A percentile compares a stretch with the other conserved stretches of the same genome.
Conservation (phyloP, 192 early-diverging fungal genomes). For the Entomortierella beljakovae region DNA sequence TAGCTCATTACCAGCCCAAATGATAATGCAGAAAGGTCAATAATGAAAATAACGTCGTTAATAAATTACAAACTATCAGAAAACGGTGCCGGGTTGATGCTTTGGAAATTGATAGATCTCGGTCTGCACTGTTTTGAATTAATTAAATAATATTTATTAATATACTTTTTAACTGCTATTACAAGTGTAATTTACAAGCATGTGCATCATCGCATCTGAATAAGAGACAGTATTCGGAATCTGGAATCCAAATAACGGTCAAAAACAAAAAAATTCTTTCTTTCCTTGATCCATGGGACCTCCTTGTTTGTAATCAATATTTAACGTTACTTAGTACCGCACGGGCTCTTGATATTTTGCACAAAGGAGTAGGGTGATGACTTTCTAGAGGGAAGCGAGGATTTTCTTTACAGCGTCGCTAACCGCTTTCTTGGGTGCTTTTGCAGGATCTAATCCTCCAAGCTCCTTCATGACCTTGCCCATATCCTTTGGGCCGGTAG, state of each 20-base stretch:
- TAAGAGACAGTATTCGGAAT: background rate
- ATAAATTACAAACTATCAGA: too few species aligned
- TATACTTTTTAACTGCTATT: too few species aligned
- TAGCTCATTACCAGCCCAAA: background rate
- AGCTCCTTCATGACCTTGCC: slow-evolving; percentile 90
- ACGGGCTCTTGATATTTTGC: too few species aligned
- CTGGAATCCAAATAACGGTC: slow-evolving; percentile 6
- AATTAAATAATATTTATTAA: too few species aligned
- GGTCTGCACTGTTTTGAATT: too few species aligned
- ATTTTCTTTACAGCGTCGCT: slow-evolving; percentile 80
- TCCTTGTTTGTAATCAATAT: too few species aligned
- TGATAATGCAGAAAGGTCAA: background rate
- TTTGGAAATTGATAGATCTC: too few species aligned
- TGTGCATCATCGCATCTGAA: background rate
- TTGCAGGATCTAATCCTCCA: slow-evolving; percentile 69
- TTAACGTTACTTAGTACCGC: too few species aligned
- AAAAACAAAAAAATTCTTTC: background rate
- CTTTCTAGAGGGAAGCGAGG: slow-evolving; percentile 52
- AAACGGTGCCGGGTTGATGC: too few species aligned
- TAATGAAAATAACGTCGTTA: too few species aligned
- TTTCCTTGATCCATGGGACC: background rate
- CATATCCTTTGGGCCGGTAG: slow-evolving; percentile 76
- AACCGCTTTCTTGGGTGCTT: slow-evolving; percentile 82
- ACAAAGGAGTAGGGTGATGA: too few species aligned
- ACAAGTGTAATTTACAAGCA: too few species aligned